Percentiles rank a stretch among this genome's conserved stretches.
Evolutionary conservation across 2,329 filamentous ascomycete species (phyloP).

Genomic region (Lachnellula subtilissima): DNA sequence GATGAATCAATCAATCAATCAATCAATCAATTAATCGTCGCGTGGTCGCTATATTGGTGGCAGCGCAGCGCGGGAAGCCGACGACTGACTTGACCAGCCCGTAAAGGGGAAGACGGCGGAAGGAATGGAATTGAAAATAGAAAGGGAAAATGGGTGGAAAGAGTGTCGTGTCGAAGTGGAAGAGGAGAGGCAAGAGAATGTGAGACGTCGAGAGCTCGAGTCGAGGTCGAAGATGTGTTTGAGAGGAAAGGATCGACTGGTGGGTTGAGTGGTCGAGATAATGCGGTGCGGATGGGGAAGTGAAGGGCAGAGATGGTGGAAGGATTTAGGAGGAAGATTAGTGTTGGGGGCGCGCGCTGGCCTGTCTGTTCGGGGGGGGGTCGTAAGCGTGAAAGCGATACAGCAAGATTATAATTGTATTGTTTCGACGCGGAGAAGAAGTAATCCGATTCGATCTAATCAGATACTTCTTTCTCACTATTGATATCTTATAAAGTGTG

Average conservation of each 20-base stretch:
- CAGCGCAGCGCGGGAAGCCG: background rate
- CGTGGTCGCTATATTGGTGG: background rate
- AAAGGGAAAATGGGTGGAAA: slow-evolving; percentile 16
- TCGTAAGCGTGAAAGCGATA: background rate
- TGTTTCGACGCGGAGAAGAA: no score
- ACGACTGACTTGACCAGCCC: background rate
- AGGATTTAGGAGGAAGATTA: background rate
- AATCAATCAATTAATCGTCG: background rate
- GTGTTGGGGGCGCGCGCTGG: background rate
- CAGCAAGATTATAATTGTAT: no score
- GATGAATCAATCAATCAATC: background rate
- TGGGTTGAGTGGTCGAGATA: background rate
- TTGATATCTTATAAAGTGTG: no score
- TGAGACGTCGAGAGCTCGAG: slow-evolving; percentile 16
- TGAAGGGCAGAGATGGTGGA: background rate
- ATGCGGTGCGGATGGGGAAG: background rate
- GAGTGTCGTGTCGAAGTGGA: slow-evolving; percentile 16
- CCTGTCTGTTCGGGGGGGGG: background rate
- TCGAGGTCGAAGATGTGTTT: slow-evolving; percentile 1
- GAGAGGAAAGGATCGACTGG: background rate
- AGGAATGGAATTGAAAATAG: background rate
- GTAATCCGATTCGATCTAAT: no score
- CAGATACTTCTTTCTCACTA: no score
- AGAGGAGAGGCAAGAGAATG: slow-evolving; percentile 18
- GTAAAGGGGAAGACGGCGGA: background rate